These are phyloP conservation scores for Tricholoma sp. DNA, from an alignment of 768 basidiomycete species.

Conservation along the genomic window DNA sequence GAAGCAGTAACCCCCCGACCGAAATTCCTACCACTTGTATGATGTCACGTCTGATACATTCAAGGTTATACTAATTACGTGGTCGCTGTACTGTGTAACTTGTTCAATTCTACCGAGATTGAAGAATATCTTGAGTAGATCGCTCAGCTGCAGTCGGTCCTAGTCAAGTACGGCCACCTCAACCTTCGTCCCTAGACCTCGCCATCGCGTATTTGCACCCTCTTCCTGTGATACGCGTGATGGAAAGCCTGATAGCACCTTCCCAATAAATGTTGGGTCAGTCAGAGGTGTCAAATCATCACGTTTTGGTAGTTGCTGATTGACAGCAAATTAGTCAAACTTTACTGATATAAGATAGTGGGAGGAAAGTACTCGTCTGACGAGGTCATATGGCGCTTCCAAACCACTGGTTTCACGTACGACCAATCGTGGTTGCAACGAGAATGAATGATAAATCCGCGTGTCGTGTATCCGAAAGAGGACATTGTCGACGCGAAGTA, in stretches of 20 bases:
- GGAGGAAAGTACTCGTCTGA: slow-evolving; percentile 55
- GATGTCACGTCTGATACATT: not conserved
- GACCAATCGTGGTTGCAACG: slow-evolving; percentile 51
- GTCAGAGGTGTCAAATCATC: slow-evolving; percentile 88
- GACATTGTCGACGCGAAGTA: slow-evolving; percentile 92
- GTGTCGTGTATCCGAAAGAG: slow-evolving; percentile 90
- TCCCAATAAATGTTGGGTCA: slow-evolving; percentile 78
- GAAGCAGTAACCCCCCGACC: too few species aligned
- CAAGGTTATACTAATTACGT: too few species aligned
- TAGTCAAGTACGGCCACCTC: slow-evolving; percentile 43
- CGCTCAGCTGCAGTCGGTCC: too few species aligned
- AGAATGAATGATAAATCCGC: slow-evolving; percentile 82
- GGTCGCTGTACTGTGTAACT: too few species aligned
- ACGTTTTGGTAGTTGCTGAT: slow-evolving; percentile 60
- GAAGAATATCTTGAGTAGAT: not conserved
- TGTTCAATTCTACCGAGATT: too few species aligned
- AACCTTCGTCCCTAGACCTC: slow-evolving; percentile 63
- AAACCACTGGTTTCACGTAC: slow-evolving; percentile 83
- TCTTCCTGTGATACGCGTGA: slow-evolving; percentile 48
- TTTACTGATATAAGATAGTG: not conserved
- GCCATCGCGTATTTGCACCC: slow-evolving; percentile 80
- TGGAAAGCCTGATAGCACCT: slow-evolving; percentile 61
- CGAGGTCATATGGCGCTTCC: slow-evolving; percentile 82
- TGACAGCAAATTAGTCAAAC: not conserved
- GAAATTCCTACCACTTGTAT: not conserved